Base-by-base conservation (phyloP, 2,329 filamentous ascomycete genomes). In the Ambrosiella cleistominuta region DNA sequence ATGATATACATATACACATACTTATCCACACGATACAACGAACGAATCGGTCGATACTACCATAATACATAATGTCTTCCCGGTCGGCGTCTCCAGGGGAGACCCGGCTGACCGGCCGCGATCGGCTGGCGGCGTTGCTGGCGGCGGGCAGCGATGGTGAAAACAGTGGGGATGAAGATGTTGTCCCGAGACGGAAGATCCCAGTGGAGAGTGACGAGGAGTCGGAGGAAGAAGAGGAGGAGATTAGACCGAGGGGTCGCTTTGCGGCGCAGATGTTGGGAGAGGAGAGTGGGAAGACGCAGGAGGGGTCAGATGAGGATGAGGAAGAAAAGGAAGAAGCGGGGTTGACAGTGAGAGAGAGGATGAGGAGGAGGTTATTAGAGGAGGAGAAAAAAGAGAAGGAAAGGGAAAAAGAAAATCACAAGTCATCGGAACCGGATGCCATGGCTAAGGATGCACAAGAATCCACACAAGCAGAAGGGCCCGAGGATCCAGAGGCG, bases 231-330 rank as follows among this genome's bases (percentile, higher is more conserved):
- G 15, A 52, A 49, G 66, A 68, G 7, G 67, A 67, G 45, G 54
- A 66, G 63, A 47, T 75, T 2, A 71, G 73, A 50, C 84, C 84
- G 0, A 75, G 77, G 57, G 83, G 83, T 27, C 77, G 78, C 56
- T 72, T 87, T 63, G 83, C 83, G 11, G 75, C 83, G 13, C 75
- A 80, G 56, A 81, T 88, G 75, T 75, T 78, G 61, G 75, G 67
- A 47, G 9, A 61, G 57, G 27, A 39, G 57, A 35, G 19, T 35
- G 40, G 54, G 54, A n/a, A 64, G 1, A 62, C 64, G 35, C 60
- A 62, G 9, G 49, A 69, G 67, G 52, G 69, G 70, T 3, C 67
- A 70, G 55, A 71, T 74, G 64, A 72, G 70, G 63, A 68, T 74
- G 65, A 65, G 78, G 11, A 71, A 58, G 63, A 62, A 39, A 61